These are phyloP conservation scores for Talaromyces adpressus DNA, from an alignment of 495 filamentous ascomycete genomes.

Conservation along the genomic window DNA sequence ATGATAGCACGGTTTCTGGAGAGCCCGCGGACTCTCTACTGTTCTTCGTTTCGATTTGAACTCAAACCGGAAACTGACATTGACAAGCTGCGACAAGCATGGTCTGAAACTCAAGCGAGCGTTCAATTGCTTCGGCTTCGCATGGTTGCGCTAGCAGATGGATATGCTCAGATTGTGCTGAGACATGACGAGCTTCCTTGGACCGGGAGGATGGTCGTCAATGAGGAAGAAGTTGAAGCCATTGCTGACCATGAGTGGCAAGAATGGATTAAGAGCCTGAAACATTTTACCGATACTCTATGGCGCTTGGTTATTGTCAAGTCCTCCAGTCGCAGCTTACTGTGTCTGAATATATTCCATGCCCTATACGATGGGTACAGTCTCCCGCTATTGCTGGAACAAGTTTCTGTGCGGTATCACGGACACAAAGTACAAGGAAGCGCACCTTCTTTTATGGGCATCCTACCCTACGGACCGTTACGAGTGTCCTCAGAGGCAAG, in stretches of 20 bases:
- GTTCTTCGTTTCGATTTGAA: slow-evolving; percentile 58
- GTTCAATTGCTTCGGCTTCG: slow-evolving; percentile 57
- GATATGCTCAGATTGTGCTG: slow-evolving; percentile 62
- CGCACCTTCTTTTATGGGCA: slow-evolving; percentile 22
- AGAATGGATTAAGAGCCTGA: slow-evolving; percentile 35
- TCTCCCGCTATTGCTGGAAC: slow-evolving; percentile 55
- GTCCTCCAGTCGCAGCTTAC: slow-evolving; percentile 19
- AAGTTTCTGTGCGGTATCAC: slow-evolving; percentile 35
- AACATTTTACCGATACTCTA: slow-evolving; percentile 19
- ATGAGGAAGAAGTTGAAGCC: slow-evolving; percentile 21
- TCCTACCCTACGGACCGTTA: slow-evolving; percentile 20
- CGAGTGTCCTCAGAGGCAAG: slow-evolving; percentile 16
- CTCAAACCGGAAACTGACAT: slow-evolving; percentile 35
- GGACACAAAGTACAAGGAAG: slow-evolving; percentile 13
- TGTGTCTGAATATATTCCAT: slow-evolving; percentile 70
- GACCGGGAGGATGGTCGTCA: slow-evolving; percentile 23
- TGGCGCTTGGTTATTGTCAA: slow-evolving; percentile 38
- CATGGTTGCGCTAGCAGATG: slow-evolving; percentile 60
- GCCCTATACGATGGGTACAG: slow-evolving; percentile 85
- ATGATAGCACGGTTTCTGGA: slow-evolving; percentile 65
- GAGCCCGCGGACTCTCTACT: slow-evolving; percentile 52
- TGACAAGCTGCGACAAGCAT: slow-evolving; percentile 39
- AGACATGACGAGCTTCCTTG: slow-evolving; percentile 40
- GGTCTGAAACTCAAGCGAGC: slow-evolving; percentile 35
- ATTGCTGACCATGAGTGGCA: slow-evolving; percentile 19